Evolutionary conservation across 2,329 filamentous ascomycete genomes (phyloP), one percentile per base, ranked within the genome.

Genomic region (Colletotrichum trifolii): DNA sequence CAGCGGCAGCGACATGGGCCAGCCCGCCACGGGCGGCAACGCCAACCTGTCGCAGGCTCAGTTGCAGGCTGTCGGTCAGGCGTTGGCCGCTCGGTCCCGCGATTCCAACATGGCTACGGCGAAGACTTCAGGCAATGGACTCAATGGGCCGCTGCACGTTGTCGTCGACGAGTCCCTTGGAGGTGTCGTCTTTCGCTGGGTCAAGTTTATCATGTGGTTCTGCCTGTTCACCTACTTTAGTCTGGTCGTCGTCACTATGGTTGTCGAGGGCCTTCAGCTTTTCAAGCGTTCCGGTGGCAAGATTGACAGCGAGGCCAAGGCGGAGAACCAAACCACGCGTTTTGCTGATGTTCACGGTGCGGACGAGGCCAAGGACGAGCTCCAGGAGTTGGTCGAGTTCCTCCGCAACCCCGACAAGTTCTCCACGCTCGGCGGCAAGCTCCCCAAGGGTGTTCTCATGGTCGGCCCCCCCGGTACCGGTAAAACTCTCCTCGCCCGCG

Each of bases 291-390:
- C 94, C 9, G 88, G 90, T 11, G 89, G 89, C 56, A 87, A 85
- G 74, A 87, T 90, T 62, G 89, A 89, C 71, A 92, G 91, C 66
- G 94, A 99, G 79, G 94, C 94, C 67, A 95, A 96, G 76, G 91
- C 96, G 8, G 93, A 98, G 77, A 90, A 94, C 71, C 96, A 99
- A 76, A 97, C 87, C 64, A 94, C 94, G 17, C 89, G 92, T 50
- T 99, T 99, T 81, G 86, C 85, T 63, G 96, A 99, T 75, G 96
- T 99, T 7, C 96, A 99, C 75, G 96, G 96, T 56, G 98, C 95
- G 71, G 94, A 98, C 69, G 96, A 99, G 79, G 96, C 96, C 69
- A 99, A 98, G 81, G 96, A 99, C 73, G 96, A 99, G 78, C 87
- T 99, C 4, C 92, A 97, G 78, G 96, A 99, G 78, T 88, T 99